Evolutionary conservation across 306 rosid genomes (phyloP).

Genomic region (Herpetospermum pedunculosum): DNA sequence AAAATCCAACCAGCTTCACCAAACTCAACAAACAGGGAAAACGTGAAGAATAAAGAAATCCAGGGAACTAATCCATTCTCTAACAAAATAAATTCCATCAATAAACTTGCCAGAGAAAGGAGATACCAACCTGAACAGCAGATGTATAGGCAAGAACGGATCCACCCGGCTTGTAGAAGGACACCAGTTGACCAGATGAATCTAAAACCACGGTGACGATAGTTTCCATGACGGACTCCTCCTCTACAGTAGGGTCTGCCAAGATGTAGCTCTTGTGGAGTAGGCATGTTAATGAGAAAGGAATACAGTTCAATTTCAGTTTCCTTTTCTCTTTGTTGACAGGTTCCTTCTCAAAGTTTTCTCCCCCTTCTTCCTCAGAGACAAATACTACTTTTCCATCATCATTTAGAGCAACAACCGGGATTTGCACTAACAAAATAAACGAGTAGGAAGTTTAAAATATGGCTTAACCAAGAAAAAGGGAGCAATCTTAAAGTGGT

Average conservation of each 20-base stretch:
- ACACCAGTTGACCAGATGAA: conserved; percentile 57
- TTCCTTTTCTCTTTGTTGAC: conserved; percentile 71
- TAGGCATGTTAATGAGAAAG: conserved; percentile 69
- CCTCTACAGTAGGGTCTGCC: conserved; percentile 87
- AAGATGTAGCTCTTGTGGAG: conserved; percentile 72
- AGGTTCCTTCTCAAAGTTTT: conserved; percentile 31
- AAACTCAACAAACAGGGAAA: not conserved
- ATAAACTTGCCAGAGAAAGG: not conserved
- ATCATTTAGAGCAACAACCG: conserved; percentile 58
- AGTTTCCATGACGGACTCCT: conserved; percentile 82
- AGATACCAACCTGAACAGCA: conserved; percentile 56
- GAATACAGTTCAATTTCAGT: conserved; percentile 48
- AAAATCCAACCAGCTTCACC: not conserved
- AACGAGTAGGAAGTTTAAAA: not conserved
- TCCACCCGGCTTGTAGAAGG: conserved; percentile 89
- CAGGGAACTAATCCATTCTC: not conserved
- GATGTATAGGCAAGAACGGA: conserved; percentile 59
- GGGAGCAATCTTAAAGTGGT: not conserved
- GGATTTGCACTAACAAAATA: conserved; percentile 58
- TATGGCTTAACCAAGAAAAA: not conserved
- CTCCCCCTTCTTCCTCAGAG: conserved; percentile 43
- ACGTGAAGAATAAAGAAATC: not conserved
- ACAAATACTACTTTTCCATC: conserved; percentile 62
- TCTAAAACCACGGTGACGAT: conserved; percentile 66
- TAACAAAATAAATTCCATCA: not conserved